phyloP scores from a whole-genome alignment of 2,329 filamentous ascomycete genomes.

The Hirsutella minnesotensis region DNA sequence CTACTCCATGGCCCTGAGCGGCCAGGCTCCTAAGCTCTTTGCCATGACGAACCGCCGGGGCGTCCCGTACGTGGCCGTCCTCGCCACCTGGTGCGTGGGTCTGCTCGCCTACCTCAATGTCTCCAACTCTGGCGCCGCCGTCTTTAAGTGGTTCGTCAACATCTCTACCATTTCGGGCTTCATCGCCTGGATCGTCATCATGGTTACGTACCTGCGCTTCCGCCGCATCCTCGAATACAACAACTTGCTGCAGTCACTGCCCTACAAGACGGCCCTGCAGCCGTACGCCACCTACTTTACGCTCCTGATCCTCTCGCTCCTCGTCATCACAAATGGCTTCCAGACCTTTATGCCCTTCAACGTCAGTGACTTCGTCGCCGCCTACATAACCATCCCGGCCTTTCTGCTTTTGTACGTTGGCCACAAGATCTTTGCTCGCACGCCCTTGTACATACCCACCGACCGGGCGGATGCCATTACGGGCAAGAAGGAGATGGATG shows the following conservation, averaged over 20 bases:
- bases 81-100: constrained; percentile 45
- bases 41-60: constrained; percentile 46
- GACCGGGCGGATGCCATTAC: constrained; percentile 43
- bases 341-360: constrained; percentile 62
- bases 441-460: constrained; percentile 27
- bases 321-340: constrained; percentile 68
- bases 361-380: constrained; percentile 49
- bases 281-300: constrained; percentile 54
- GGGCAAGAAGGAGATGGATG: constrained; percentile 52
- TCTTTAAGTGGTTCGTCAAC: constrained; percentile 63
- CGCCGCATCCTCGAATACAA: constrained; percentile 41
- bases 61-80: constrained; percentile 44
- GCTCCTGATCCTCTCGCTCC: constrained; percentile 43
- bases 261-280: constrained; percentile 40
- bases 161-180: constrained; percentile 52
- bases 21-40: constrained; percentile 54
- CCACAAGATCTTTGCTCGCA: constrained; percentile 43
- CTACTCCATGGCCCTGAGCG: constrained; percentile 54
- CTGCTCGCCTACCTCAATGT: constrained; percentile 61
- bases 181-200: constrained; percentile 48
- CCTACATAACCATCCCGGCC: constrained; percentile 50
- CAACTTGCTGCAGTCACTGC: constrained; percentile 35
- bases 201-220: constrained; percentile 49
- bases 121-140: constrained; percentile 46
- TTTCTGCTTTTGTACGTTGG: constrained; percentile 49